Evolutionary conservation across 2,329 filamentous ascomycete genomes (phyloP).

Genomic region (Davidsoniella eucalypti): DNA sequence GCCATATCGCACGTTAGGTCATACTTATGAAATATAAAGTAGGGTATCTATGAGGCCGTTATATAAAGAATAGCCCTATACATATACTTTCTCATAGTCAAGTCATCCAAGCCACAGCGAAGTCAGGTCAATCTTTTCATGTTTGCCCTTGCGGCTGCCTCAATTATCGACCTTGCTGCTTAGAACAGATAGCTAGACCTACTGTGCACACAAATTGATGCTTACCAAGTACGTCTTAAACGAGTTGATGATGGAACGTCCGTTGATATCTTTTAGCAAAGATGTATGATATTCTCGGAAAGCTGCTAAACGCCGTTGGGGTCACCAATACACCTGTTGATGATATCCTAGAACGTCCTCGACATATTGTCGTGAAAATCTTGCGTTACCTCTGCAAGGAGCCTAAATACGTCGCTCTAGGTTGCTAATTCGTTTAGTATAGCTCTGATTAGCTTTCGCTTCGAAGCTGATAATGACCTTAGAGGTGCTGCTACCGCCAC

Average conservation of each 20-base stretch:
- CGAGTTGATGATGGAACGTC: slow-evolving; percentile 1
- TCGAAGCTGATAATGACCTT: too few relatives aligned
- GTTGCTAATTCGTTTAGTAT: too few relatives aligned
- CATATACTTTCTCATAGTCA: slow-evolving; percentile 6
- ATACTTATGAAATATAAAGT: slow-evolving; percentile 9
- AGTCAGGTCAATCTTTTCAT: slow-evolving; percentile 2
- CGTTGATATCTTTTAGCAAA: too few relatives aligned
- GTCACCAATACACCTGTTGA: too few relatives aligned
- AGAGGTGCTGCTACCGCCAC: too few relatives aligned
- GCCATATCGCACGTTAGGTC: slow-evolving; percentile 8
- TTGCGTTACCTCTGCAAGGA: too few relatives aligned
- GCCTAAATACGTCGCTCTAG: too few relatives aligned
- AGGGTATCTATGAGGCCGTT: slow-evolving; percentile 10
- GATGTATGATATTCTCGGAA: too few relatives aligned
- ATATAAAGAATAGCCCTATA: slow-evolving; percentile 7
- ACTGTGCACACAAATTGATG: slow-evolving; percentile 11
- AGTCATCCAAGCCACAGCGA: slow-evolving; percentile 10
- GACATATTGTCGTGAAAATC: too few relatives aligned
- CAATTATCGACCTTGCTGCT: not conserved
- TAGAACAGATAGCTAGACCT: slow-evolving; percentile 8
- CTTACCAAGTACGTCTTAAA: slow-evolving; percentile 9
- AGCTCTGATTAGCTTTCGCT: too few relatives aligned
- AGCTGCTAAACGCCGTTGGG: too few relatives aligned
- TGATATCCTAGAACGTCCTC: too few relatives aligned
- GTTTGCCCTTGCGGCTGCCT: slow-evolving; percentile 2